Conservation (phyloP, 148 eudicot genomes). For the Polygonum maritimum region DNA sequence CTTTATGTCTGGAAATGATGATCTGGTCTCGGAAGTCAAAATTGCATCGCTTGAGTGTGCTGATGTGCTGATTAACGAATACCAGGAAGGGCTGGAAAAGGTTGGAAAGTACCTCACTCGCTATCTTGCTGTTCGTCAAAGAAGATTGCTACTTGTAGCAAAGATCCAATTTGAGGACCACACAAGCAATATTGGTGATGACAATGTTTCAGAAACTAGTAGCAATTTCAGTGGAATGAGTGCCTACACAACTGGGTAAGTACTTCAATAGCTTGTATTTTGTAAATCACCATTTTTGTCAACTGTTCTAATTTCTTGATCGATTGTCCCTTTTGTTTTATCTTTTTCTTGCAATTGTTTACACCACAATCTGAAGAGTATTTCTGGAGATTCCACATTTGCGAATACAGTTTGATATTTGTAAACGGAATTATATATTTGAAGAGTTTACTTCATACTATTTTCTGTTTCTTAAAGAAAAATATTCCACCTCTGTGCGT, state of each 20-base stretch:
- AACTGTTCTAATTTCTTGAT: neutral
- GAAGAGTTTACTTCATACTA: neutral
- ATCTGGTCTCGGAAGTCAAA: slow-evolving; percentile 53
- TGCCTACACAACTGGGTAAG: slow-evolving; percentile 90
- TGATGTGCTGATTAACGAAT: slow-evolving; percentile 43
- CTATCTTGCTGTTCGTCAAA: slow-evolving; percentile 86
- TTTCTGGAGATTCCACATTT: neutral
- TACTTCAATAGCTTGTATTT: neutral
- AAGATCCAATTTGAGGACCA: slow-evolving; percentile 71
- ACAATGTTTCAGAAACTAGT: slow-evolving; percentile 83
- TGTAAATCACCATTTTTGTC: neutral
- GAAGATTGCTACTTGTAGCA: slow-evolving; percentile 84
- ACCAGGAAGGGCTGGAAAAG: slow-evolving; percentile 81
- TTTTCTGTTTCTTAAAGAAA: neutral
- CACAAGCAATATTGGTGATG: slow-evolving; percentile 66
- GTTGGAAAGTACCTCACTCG: slow-evolving; percentile 87
- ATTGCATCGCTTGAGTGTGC: slow-evolving; percentile 75
- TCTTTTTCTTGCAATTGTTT: neutral
- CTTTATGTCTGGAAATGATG: slow-evolving; percentile 50
- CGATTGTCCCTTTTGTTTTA: neutral
- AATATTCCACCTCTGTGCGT: neutral
- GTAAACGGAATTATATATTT: neutral
- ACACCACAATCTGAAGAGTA: neutral
- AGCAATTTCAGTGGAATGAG: slow-evolving; percentile 99
- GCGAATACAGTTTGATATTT: no score